These are phyloP conservation scores for Ceratocystis alfenasii DNA, from an alignment of 2,329 filamentous ascomycete species.

Conservation along the genomic window DNA sequence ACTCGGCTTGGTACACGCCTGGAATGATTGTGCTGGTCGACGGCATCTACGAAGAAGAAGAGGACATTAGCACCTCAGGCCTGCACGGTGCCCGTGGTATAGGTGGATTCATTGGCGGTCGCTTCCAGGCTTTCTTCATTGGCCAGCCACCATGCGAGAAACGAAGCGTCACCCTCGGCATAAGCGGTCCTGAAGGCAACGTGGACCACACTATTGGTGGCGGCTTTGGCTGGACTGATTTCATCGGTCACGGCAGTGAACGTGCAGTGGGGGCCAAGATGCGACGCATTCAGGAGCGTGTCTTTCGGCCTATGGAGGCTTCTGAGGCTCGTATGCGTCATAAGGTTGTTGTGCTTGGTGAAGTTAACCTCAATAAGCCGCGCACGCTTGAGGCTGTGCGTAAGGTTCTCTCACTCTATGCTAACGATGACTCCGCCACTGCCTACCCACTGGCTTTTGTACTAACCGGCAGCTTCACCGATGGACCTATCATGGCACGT, in stretches of 20 bases:
- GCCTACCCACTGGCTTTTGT: slow-evolving; percentile 67
- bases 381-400: slow-evolving; percentile 68
- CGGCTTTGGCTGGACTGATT: slow-evolving; percentile 95
- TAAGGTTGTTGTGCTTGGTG: slow-evolving; percentile 64
- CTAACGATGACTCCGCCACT: slow-evolving; percentile 47
- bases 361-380: slow-evolving; percentile 76
- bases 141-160: slow-evolving; percentile 86
- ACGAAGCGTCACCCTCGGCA: slow-evolving; percentile 64
- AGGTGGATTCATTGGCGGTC: slow-evolving; percentile 82
- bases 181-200: slow-evolving; percentile 47
- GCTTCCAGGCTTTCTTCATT: slow-evolving; percentile 80
- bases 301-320: slow-evolving; percentile 39
- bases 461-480: slow-evolving; percentile 72
- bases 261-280: slow-evolving; percentile 71
- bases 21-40: slow-evolving; percentile 95
- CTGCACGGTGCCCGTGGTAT: slow-evolving; percentile 70
- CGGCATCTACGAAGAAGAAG: slow-evolving; percentile 92
- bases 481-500: slow-evolving; percentile 51
- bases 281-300: slow-evolving; percentile 62
- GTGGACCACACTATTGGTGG: slow-evolving; percentile 55
- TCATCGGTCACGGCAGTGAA: slow-evolving; percentile 81
- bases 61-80: slow-evolving; percentile 58
- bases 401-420: slow-evolving; percentile 66
- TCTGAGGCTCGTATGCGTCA: slow-evolving; percentile 33
- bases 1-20: slow-evolving; percentile 83